Evolutionary conservation across 495 filamentous ascomycete genomes (phyloP).

Genomic region (Lentithecium fluviatile): DNA sequence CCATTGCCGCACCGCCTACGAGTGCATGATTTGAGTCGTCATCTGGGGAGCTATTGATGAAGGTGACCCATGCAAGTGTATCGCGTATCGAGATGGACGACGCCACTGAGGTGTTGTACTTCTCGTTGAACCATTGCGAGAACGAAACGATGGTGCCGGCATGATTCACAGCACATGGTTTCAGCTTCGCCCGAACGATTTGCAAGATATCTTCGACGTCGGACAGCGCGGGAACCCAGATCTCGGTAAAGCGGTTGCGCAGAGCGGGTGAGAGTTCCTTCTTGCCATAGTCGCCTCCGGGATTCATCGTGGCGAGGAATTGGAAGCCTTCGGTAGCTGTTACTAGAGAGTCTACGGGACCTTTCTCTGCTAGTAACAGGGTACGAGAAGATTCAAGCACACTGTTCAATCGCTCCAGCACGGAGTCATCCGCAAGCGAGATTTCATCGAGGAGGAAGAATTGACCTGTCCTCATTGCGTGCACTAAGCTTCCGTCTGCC

Average conservation of each 20-base stretch:
- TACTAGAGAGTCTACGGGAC: slow-evolving; percentile 73
- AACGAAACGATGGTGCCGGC: slow-evolving; percentile 75
- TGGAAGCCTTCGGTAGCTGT: slow-evolving; percentile 81
- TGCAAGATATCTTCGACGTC: slow-evolving; percentile 82
- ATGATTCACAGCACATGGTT: slow-evolving; percentile 48
- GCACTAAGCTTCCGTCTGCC: slow-evolving; percentile 91
- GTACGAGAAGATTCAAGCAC: slow-evolving; percentile 88
- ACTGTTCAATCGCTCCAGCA: slow-evolving; percentile 93
- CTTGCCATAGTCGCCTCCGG: slow-evolving; percentile 97
- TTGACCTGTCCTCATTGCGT: slow-evolving; percentile 84
- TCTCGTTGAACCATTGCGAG: slow-evolving; percentile 84
- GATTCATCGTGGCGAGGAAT: slow-evolving; percentile 98
- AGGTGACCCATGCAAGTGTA: slow-evolving; percentile 88
- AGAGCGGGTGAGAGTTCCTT: slow-evolving; percentile 93
- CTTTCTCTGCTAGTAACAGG: slow-evolving; percentile 91
- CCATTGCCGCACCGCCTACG: slow-evolving; percentile 87
- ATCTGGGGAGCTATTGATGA: slow-evolving; percentile 66
- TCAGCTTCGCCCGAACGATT: slow-evolving; percentile 76
- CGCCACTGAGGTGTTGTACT: slow-evolving; percentile 68
- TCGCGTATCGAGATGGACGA: slow-evolving; percentile 84
- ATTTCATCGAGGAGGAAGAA: slow-evolving; percentile 97
- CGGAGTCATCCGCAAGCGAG: slow-evolving; percentile 95
- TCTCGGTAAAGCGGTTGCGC: slow-evolving; percentile 95
- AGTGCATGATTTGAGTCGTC: slow-evolving; percentile 58
- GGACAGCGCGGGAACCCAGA: slow-evolving; percentile 87